Evolutionary conservation across 2,329 filamentous ascomycete genomes (phyloP).

Genomic region (Xylaria polymorpha): DNA sequence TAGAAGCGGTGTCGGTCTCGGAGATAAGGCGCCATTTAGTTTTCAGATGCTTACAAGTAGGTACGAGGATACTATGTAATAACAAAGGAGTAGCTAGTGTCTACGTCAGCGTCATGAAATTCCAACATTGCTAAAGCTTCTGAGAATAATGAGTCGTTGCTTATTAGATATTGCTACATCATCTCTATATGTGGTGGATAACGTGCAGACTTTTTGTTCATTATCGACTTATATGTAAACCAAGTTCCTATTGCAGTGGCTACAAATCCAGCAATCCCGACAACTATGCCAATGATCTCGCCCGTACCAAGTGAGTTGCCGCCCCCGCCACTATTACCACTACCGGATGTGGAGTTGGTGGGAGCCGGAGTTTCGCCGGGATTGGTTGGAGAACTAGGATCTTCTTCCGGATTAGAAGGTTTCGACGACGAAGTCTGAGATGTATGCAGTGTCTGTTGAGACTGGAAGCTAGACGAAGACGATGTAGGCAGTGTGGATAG

Average conservation of each 20-base stretch:
- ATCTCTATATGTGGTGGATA: conserved; percentile 2
- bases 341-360: conserved; percentile 9
- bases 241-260: conserved; percentile 27
- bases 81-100: neutral
- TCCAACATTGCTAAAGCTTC: neutral
- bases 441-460: conserved; percentile 17
- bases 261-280: conserved; percentile 26
- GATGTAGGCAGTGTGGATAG: neutral
- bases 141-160: neutral
- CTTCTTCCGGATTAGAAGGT: conserved; percentile 26
- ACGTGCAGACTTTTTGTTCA: conserved; percentile 3
- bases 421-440: conserved; percentile 16
- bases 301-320: conserved; percentile 15
- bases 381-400: conserved; percentile 10
- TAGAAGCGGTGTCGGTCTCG: too few species aligned
- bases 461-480: conserved; percentile 11
- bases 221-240: conserved; percentile 25
- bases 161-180: neutral
- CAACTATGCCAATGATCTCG: conserved; percentile 28
- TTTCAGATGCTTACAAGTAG: too few species aligned
- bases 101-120: neutral
- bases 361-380: conserved; percentile 11
- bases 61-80: too few species aligned
- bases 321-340: neutral
- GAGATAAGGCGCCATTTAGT: too few species aligned